phyloP scores from a whole-genome alignment of 78 protist genomes.

The Dictyostelium citrinum region DNA sequence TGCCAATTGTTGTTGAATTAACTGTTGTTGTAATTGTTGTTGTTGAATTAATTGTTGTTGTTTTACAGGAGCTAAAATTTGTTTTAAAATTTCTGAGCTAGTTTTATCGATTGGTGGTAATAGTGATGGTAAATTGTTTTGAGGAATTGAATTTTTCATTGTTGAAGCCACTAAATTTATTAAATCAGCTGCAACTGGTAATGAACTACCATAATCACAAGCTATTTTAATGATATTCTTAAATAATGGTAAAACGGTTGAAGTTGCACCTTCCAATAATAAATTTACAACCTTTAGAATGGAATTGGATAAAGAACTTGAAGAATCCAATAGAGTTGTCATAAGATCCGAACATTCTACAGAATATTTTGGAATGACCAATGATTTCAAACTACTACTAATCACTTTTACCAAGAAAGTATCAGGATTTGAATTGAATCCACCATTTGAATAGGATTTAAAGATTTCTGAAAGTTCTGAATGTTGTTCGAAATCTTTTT shows the following conservation, averaged over 20 bases:
- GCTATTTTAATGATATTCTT: slow-evolving; percentile 57
- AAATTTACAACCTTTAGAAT: slow-evolving; percentile 25
- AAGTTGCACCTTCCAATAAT: slow-evolving; percentile 21
- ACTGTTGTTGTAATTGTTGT: not conserved
- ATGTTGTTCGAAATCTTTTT: not conserved
- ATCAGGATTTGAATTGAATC: slow-evolving; percentile 54
- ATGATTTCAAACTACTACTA: not conserved
- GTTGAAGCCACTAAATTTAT: slow-evolving; percentile 1
- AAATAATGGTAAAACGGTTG: slow-evolving; percentile 40
- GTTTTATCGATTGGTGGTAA: slow-evolving; percentile 53
- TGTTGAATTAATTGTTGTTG: not conserved
- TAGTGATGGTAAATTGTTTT: slow-evolving; percentile 14
- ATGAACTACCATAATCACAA: slow-evolving; percentile 43
- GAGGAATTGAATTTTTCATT: slow-evolving; percentile 13
- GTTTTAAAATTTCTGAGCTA: slow-evolving; percentile 45
- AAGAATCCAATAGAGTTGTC: slow-evolving; percentile 18
- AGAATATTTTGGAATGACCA: slow-evolving; percentile 37
- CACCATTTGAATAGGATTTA: slow-evolving; percentile 32
- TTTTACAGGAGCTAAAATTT: not conserved
- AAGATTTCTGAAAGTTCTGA: not conserved
- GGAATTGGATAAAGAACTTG: slow-evolving; percentile 7
- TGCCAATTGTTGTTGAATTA: not conserved
- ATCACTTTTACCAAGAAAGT: slow-evolving; percentile 12
- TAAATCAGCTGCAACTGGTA: slow-evolving; percentile 45
- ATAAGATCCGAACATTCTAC: slow-evolving; percentile 61